Conservation (phyloP, 2,329 filamentous ascomycete species). For the Ceratocystis lukuohia region DNA sequence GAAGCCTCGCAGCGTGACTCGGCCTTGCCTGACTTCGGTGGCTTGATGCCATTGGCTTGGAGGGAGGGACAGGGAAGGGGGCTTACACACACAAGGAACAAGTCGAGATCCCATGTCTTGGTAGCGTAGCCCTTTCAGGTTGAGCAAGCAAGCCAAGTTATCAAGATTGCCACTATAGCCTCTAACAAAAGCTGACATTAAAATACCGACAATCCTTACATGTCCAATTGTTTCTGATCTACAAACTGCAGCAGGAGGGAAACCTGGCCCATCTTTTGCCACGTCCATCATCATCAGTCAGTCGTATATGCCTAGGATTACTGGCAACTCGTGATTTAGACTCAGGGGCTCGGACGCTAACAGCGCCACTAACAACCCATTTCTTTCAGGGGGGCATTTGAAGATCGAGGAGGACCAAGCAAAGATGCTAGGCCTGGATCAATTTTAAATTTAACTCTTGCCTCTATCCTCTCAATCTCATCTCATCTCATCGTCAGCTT, state of each 20-base stretch:
- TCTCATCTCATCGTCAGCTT: background rate
- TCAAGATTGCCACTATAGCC: no score
- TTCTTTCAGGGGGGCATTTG: background rate
- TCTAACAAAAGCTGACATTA: no score
- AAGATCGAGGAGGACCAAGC: background rate
- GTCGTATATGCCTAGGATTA: background rate
- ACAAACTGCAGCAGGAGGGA: background rate
- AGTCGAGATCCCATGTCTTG: background rate
- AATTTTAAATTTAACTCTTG: background rate
- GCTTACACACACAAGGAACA: background rate
- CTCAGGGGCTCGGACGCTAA: constrained; percentile 5
- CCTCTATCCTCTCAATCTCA: background rate
- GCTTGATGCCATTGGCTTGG: no score
- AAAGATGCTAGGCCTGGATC: background rate
- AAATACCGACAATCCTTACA: no score
- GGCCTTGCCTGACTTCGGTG: no score
- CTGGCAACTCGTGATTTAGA: background rate
- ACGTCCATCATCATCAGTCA: background rate
- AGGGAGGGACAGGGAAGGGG: background rate
- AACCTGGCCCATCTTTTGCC: background rate
- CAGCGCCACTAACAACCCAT: constrained; percentile 1
- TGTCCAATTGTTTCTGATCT: background rate
- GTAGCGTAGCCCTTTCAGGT: background rate
- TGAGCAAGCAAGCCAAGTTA: no score
- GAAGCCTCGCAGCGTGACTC: background rate